Percentiles rank a stretch among this genome's conserved stretches.
Evolutionary conservation across 1,284 basidiomycete species (phyloP).

Genomic region (Chalciporus sp.): DNA sequence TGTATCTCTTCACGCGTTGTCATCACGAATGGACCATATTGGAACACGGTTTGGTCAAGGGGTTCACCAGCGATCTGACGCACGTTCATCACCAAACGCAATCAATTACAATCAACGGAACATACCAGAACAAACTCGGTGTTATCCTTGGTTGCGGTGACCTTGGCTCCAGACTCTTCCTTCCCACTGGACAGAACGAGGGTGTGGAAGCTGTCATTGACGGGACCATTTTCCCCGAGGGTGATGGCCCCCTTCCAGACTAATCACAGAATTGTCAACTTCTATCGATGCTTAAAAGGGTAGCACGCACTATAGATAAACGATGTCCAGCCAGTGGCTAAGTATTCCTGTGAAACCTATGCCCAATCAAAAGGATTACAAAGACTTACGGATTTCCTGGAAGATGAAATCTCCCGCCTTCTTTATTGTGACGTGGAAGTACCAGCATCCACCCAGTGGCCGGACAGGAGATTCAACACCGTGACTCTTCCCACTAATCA

Average conservation of each 20-base stretch:
- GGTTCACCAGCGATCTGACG: conserved; percentile 82
- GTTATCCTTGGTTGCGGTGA: conserved; percentile 58
- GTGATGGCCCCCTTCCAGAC: conserved; percentile 69
- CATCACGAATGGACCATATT: conserved; percentile 90
- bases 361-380: not conserved
- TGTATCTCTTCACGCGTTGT: conserved; percentile 80
- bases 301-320: conserved; percentile 74
- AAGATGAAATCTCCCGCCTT: conserved; percentile 71
- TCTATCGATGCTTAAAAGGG: not conserved
- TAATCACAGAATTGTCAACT: conserved; percentile 32
- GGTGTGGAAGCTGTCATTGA: conserved; percentile 71
- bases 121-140: conserved; percentile 74
- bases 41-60: conserved; percentile 84
- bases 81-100: conserved; percentile 18
- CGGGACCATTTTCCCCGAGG: conserved; percentile 54
- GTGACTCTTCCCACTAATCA: conserved; percentile 89
- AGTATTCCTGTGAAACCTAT: conserved; percentile 4
- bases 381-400: conserved; percentile 77
- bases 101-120: conserved; percentile 9
- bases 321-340: conserved; percentile 78
- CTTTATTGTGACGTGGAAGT: conserved; percentile 80
- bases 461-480: conserved; percentile 87
- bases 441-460: conserved; percentile 93
- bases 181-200: conserved; percentile 68
- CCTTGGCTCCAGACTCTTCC: conserved; percentile 61